phyloP scores from a whole-genome alignment of 768 basidiomycete species.

The Boletus barrowsii region DNA sequence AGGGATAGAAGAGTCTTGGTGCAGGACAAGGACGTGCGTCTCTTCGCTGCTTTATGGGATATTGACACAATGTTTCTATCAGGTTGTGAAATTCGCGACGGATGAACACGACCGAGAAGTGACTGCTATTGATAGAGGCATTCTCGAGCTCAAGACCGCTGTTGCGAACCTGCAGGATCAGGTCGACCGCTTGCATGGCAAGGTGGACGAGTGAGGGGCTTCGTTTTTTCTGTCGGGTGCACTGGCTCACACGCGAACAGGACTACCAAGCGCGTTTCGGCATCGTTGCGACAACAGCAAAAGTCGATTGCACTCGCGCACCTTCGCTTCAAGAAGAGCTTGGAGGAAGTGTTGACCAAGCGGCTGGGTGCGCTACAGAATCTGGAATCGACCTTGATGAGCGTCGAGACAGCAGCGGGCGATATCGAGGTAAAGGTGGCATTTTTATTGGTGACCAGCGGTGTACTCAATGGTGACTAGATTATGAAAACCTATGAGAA shows the following conservation, averaged over 20 bases:
- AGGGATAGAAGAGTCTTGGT: conserved; percentile 69
- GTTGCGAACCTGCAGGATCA: conserved; percentile 66
- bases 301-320: conserved; percentile 73
- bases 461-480: conserved; percentile 35
- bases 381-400: conserved; percentile 70
- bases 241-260: conserved; percentile 36
- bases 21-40: conserved; percentile 62
- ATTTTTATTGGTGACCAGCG: neutral
- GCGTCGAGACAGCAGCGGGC: conserved; percentile 85
- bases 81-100: conserved; percentile 81
- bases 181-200: conserved; percentile 61
- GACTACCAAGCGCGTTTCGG: conserved; percentile 61
- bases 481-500: conserved; percentile 85
- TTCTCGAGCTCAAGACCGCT: conserved; percentile 76
- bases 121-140: conserved; percentile 76
- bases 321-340: conserved; percentile 75
- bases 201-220: conserved; percentile 65
- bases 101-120: conserved; percentile 44
- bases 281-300: conserved; percentile 64
- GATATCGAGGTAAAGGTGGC: conserved; percentile 69
- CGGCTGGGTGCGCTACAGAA: conserved; percentile 71
- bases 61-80: neutral
- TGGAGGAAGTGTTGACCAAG: conserved; percentile 75
- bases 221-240: neutral
- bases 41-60: neutral